Conservation (phyloP, 176 grass and related monocot species). For the Triticum timopheevii region DNA sequence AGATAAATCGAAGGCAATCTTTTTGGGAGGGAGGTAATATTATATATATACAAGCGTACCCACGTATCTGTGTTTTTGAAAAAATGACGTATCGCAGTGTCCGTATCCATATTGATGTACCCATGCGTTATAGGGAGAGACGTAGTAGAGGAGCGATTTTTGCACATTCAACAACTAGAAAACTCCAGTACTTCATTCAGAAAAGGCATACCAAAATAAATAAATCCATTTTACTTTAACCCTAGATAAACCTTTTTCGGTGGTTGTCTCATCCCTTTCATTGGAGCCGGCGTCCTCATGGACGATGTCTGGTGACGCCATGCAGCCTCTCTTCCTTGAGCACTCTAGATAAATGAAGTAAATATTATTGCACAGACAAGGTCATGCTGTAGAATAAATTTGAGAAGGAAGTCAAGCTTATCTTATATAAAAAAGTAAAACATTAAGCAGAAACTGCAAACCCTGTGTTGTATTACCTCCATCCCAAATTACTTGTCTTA, state of each 20-base stretch:
- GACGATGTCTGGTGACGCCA: background rate
- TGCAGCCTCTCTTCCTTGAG: conserved; percentile 23
- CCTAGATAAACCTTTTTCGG: conserved; percentile 27
- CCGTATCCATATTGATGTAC: background rate
- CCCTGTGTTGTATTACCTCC: background rate
- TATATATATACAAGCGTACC: too few species aligned
- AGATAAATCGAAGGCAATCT: too few species aligned
- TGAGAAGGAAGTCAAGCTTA: background rate
- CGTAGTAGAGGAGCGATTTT: background rate
- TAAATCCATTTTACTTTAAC: background rate
- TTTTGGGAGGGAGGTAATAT: too few species aligned
- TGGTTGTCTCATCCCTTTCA: background rate
- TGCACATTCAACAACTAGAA: background rate
- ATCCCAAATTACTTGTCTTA: too few species aligned
- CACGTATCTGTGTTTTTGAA: too few species aligned
- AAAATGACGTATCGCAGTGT: too few species aligned
- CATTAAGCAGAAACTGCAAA: background rate
- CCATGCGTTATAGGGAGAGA: background rate
- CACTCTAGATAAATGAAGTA: background rate
- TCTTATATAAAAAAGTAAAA: background rate
- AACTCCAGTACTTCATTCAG: background rate
- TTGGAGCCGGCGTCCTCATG: background rate
- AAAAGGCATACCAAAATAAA: background rate
- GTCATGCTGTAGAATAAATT: background rate
- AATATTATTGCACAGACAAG: conserved; percentile 1